A percentile compares a stretch with the other conserved stretches of the same genome.
Conservation (phyloP, 164 flowering plant species). For the Litsea cubeba region DNA sequence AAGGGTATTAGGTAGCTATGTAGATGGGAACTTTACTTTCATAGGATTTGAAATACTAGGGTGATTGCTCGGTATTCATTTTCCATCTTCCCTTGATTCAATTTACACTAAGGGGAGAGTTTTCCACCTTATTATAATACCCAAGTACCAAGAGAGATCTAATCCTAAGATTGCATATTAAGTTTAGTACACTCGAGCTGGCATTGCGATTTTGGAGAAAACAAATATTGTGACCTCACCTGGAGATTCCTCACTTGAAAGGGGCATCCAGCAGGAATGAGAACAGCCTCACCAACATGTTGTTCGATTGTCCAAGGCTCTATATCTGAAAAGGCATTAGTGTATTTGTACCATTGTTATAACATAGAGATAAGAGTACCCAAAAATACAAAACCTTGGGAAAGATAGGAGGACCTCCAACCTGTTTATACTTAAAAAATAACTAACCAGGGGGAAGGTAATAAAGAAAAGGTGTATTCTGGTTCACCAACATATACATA, state of each 20-base stretch:
- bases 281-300: slow-evolving; percentile 75
- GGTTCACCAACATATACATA: neutral
- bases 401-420: neutral
- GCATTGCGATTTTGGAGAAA: slow-evolving; percentile 1
- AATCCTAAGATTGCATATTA: no score
- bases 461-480: no score
- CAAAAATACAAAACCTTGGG: neutral
- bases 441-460: neutral
- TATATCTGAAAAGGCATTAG: slow-evolving; percentile 42
- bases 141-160: no score
- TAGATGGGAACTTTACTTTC: no score
- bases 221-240: slow-evolving; percentile 35
- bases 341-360: neutral
- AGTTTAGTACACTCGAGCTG: neutral
- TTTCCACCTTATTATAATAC: no score
- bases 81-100: no score
- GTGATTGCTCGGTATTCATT: no score
- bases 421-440: neutral
- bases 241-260: slow-evolving; percentile 78
- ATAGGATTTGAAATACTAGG: no score
- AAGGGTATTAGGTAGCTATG: no score
- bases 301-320: slow-evolving; percentile 96
- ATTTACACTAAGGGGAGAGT: no score
- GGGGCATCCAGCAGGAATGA: slow-evolving; percentile 94
- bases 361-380: neutral